Evolutionary conservation across 2,329 filamentous ascomycete species (phyloP).

Genomic region (Microdochium paspali): DNA sequence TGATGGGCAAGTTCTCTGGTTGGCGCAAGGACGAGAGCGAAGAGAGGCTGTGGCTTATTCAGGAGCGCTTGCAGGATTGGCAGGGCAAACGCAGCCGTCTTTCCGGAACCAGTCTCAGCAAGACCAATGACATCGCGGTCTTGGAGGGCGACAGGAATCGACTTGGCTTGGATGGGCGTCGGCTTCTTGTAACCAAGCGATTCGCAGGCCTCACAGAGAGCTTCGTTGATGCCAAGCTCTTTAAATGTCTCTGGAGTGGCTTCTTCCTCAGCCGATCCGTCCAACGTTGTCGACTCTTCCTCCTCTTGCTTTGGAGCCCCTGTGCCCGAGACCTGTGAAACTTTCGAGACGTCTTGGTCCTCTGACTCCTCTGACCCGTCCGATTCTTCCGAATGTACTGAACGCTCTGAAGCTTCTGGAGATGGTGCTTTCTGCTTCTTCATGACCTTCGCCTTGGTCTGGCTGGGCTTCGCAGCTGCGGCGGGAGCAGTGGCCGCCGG

Average conservation of each 20-base stretch:
- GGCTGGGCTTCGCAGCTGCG: not conserved
- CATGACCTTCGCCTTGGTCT: not conserved
- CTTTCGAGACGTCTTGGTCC: no score
- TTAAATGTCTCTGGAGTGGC: slow-evolving; percentile 49
- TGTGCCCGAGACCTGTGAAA: no score
- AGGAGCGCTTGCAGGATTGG: slow-evolving; percentile 88
- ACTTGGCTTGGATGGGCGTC: slow-evolving; percentile 79
- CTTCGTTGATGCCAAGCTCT: slow-evolving; percentile 71
- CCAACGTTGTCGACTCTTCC: slow-evolving; percentile 12
- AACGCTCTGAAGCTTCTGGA: not conserved
- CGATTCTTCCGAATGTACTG: not conserved
- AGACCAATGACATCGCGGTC: slow-evolving; percentile 85
- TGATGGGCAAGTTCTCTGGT: slow-evolving; percentile 91
- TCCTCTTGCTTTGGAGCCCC: not conserved
- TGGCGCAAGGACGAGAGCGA: slow-evolving; percentile 83
- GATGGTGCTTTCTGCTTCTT: slow-evolving; percentile 3
- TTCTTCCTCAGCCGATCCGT: slow-evolving; percentile 12
- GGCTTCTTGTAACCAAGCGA: slow-evolving; percentile 74
- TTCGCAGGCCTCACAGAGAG: slow-evolving; percentile 81
- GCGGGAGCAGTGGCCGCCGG: not conserved
- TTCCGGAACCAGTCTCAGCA: slow-evolving; percentile 91
- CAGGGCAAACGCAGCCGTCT: slow-evolving; percentile 89
- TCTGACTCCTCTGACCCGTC: no score
- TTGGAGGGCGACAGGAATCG: slow-evolving; percentile 72
- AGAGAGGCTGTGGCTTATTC: slow-evolving; percentile 76